A percentile compares a stretch with the other conserved stretches of the same genome.
Conservation (phyloP, 2,329 filamentous ascomycete genomes). For the Zasmidium citrigriseum region DNA sequence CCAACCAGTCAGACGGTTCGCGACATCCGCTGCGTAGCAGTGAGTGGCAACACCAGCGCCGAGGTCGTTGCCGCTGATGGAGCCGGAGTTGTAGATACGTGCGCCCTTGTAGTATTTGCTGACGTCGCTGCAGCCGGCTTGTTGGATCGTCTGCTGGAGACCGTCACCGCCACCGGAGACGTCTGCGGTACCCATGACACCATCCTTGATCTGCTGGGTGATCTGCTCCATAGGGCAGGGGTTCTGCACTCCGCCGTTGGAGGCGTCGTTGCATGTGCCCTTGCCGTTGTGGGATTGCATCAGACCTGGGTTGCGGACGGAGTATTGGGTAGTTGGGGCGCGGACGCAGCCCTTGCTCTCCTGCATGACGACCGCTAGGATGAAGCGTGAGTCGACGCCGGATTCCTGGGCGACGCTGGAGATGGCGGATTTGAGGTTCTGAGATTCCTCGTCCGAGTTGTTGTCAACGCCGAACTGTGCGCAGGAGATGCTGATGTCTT, state of each 20-base stretch:
- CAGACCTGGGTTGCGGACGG: constrained; percentile 48
- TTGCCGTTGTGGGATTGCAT: constrained; percentile 49
- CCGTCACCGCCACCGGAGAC: constrained; percentile 46
- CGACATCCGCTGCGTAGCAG: constrained; percentile 57
- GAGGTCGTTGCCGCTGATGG: constrained; percentile 38
- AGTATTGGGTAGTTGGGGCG: constrained; percentile 45
- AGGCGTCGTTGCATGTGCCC: constrained; percentile 39
- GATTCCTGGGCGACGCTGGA: constrained; percentile 31
- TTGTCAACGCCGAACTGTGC: constrained; percentile 35
- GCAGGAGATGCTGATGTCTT: constrained; percentile 42
- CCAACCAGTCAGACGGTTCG: constrained; percentile 52
- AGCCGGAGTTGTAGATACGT: constrained; percentile 54
- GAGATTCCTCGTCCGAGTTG: constrained; percentile 42
- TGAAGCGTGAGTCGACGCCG: constrained; percentile 43
- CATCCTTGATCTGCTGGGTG: constrained; percentile 46
- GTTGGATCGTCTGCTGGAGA: constrained; percentile 41
- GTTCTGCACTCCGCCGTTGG: constrained; percentile 26
- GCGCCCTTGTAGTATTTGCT: constrained; percentile 51
- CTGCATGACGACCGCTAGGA: constrained; percentile 49
- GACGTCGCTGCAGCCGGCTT: constrained; percentile 35
- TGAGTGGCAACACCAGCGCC: constrained; percentile 51
- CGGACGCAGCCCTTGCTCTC: constrained; percentile 51
- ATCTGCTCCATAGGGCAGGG: constrained; percentile 45
- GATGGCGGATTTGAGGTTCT: constrained; percentile 43
- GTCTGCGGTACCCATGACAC: constrained; percentile 41